These are phyloP conservation scores for Anthoceros angustus DNA, from an alignment of 225 moss, liverwort and hornwort genomes.

Conservation along the genomic window DNA sequence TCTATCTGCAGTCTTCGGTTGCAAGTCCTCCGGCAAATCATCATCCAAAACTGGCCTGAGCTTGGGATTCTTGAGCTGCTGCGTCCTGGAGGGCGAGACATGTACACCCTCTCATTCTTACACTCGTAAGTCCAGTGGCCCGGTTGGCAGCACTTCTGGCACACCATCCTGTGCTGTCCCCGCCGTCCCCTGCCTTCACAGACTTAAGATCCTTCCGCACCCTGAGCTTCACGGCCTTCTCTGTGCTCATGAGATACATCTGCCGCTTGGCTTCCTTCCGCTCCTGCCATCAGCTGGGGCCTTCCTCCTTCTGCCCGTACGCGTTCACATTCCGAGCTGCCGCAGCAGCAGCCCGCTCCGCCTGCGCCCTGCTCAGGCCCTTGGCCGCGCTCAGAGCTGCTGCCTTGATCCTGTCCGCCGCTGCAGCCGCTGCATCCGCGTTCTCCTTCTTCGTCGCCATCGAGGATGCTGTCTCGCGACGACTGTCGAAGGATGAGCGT, in stretches of 20 bases:
- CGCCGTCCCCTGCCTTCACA: slow-evolving; percentile 10
- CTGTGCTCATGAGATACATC: slow-evolving; percentile 98
- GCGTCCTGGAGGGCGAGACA: slow-evolving; percentile 62
- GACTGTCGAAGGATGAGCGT: too few species aligned
- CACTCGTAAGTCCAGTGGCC: slow-evolving; percentile 95
- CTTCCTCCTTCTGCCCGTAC: slow-evolving; percentile 96
- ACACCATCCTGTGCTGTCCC: slow-evolving; percentile 39
- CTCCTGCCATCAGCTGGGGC: slow-evolving; percentile 96
- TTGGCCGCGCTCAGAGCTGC: slow-evolving; percentile 63
- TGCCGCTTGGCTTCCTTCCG: slow-evolving; percentile 92
- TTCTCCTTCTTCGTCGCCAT: slow-evolving; percentile 56
- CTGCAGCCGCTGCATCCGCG: slow-evolving; percentile 36
- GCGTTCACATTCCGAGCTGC: slow-evolving; percentile 81
- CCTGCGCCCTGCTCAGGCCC: slow-evolving; percentile 70
- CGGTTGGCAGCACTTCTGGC: slow-evolving; percentile 69
- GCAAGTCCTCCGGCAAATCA: not conserved
- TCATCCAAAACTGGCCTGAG: slow-evolving; percentile 22
- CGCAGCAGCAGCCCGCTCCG: slow-evolving; percentile 53
- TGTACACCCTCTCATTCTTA: slow-evolving; percentile 64
- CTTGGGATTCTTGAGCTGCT: slow-evolving; percentile 55
- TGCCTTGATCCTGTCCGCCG: slow-evolving; percentile 60
- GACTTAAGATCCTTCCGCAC: slow-evolving; percentile 58
- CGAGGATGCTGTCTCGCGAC: not conserved
- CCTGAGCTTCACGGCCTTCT: slow-evolving; percentile 81
- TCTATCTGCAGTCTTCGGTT: not conserved